Percentiles rank a stretch among this genome's conserved stretches.
These are phyloP conservation scores for Cenchrus fungigraminus DNA, from an alignment of 176 grass and related monocot genomes.

Conservation along the genomic window DNA sequence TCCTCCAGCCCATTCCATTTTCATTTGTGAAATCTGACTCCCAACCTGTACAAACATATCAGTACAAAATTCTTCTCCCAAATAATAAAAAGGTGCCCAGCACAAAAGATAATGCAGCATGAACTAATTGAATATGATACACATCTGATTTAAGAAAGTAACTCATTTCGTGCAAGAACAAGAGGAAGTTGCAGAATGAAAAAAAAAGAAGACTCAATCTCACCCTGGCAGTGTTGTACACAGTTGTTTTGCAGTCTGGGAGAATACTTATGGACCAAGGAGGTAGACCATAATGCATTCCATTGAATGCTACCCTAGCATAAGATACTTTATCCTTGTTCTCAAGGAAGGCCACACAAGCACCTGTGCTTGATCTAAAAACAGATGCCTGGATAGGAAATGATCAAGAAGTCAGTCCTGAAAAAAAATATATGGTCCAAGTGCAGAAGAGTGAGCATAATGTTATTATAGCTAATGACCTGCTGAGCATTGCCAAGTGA, in stretches of 20 bases:
- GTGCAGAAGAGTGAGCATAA: constrained; percentile 12
- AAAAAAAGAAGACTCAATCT: constrained; percentile 35
- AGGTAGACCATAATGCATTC: constrained; percentile 86
- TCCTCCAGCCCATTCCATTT: constrained; percentile 83
- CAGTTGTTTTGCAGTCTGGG: constrained; percentile 92
- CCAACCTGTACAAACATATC: constrained; percentile 66
- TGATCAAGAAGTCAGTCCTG: constrained; percentile 44
- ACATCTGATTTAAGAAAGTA: constrained; percentile 28
- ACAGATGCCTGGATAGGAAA: constrained; percentile 69
- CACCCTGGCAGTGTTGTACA: constrained; percentile 94
- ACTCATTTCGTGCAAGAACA: constrained; percentile 19
- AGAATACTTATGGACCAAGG: constrained; percentile 98
- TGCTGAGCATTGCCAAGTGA: constrained; percentile 79
- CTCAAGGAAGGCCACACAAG: constrained; percentile 89
- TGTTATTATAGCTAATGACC: constrained; percentile 43
- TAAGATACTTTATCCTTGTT: constrained; percentile 81
- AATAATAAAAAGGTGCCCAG: not conserved
- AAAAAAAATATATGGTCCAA: constrained; percentile 27
- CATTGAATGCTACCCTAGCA: constrained; percentile 81
- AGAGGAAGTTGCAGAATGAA: not conserved
- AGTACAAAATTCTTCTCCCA: not conserved
- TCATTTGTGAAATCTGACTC: constrained; percentile 80
- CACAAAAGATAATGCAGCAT: constrained; percentile 1
- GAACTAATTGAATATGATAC: constrained; percentile 24
- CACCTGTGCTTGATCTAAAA: constrained; percentile 76